Base-by-base conservation (phyloP, 352 stramenopile genomes). In the Phytopythium mirpurense region DNA sequence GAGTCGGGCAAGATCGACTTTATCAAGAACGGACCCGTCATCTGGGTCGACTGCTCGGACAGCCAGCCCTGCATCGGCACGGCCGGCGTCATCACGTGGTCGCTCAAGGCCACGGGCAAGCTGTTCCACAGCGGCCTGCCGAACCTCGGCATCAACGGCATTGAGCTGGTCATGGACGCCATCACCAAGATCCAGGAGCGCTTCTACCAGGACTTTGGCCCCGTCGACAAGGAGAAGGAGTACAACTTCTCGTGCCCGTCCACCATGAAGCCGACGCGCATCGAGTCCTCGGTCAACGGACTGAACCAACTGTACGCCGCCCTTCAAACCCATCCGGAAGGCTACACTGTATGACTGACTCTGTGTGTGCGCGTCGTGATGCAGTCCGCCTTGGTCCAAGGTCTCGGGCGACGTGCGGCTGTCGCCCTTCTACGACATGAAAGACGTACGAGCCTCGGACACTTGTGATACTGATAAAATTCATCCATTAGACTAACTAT, bases 21-120 rank as follows among this genome's bases (percentile, higher is more conserved):
- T 29, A 81, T 97, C 48, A 96, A 96, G 78, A 93, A 96, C 40
- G 86, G 87, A 0, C 89, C 88, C 0, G 75, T 94, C 31, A 92
- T 96, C 49, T 97, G 89, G 89, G 74, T 97, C 24, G 89, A 97
- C 60, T 86, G 77, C 55, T 87, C 86, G 21, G 88, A 97, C 63
- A 89, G 69, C 27, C 87, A 97, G 57, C 89, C 89, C 5, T 96
- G 88, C 67, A 95, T 96, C 34, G 89, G 88, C 12, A 97, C 88
- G 41, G 78, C 85, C n/a, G 84, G 84, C 21, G 72, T 78, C 6
- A 75, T 92, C 46, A 88, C 87, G 36, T 97, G 89, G 89, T 83
- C 66, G 40, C 57, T 97, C 16, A 96, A 96, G 59, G 85, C 86
- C 0, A 88, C 72, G 16, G 89, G 89, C 57, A 95, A 96, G 67